A percentile compares a stretch with the other conserved stretches of the same genome.
These are phyloP conservation scores for Penicillium dipodomyicola DNA, from an alignment of 495 filamentous ascomycete species.

Conservation along the genomic window DNA sequence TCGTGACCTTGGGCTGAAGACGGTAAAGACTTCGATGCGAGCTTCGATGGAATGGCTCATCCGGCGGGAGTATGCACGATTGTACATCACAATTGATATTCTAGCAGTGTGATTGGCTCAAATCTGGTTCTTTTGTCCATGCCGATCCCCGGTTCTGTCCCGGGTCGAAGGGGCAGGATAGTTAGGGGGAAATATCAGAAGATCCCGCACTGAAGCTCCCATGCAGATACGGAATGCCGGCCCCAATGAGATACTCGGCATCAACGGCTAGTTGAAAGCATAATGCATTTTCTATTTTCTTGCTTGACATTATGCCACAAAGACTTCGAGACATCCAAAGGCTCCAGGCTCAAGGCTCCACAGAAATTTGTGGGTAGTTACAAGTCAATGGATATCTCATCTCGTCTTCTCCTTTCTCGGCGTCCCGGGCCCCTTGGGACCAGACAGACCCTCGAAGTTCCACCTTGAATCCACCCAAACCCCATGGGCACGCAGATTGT, in stretches of 20 bases:
- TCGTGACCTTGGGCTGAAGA: conserved; percentile 28
- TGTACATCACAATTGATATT: conserved; percentile 12
- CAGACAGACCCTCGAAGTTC: conserved; percentile 7
- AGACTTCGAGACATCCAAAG: neutral
- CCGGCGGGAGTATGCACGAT: conserved; percentile 27
- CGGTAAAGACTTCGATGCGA: conserved; percentile 27
- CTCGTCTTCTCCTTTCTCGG: conserved; percentile 12
- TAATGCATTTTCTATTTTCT: neutral
- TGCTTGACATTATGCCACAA: neutral
- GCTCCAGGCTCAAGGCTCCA: neutral
- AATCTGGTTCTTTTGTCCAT: neutral
- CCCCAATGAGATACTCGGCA: conserved; percentile 3
- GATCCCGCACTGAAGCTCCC: conserved; percentile 3
- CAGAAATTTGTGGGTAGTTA: neutral
- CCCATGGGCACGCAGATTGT: conserved; percentile 4
- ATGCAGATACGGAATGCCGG: conserved; percentile 4
- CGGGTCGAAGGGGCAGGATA: neutral
- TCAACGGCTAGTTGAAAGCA: neutral
- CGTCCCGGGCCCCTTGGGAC: neutral
- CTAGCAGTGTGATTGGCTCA: neutral
- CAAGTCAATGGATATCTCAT: conserved; percentile 3
- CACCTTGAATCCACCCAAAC: conserved; percentile 2
- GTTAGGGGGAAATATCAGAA: neutral
- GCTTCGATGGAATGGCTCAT: conserved; percentile 34
- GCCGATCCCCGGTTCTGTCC: neutral